phyloP scores from a whole-genome alignment of 805 yeast species.

The Candida argentea region DNA sequence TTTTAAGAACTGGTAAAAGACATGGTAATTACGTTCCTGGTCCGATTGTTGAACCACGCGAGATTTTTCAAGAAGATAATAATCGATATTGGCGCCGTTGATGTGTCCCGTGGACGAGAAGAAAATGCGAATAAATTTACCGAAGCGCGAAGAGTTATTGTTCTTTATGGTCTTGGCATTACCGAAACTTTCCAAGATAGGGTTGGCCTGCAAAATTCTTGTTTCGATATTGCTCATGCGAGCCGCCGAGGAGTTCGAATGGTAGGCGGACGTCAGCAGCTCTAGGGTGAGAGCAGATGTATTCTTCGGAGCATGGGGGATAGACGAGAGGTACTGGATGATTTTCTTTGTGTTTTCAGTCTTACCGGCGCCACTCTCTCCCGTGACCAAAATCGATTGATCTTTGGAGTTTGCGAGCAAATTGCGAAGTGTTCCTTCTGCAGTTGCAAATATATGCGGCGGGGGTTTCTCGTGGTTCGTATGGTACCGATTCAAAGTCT shows the following conservation, averaged over 20 bases:
- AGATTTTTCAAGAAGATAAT: slow-evolving; percentile 89
- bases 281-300: slow-evolving; percentile 12
- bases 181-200: slow-evolving; percentile 92
- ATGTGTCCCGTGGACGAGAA: slow-evolving; percentile 56
- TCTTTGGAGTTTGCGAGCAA: slow-evolving; percentile 58
- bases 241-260: slow-evolving; percentile 2
- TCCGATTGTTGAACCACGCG: slow-evolving; percentile 72
- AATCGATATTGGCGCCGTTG: slow-evolving; percentile 85
- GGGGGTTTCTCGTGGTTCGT: slow-evolving; percentile 26
- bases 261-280: slow-evolving; percentile 3
- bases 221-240: slow-evolving; percentile 47
- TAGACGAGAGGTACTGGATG: slow-evolving; percentile 80
- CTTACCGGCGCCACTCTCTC: slow-evolving; percentile 98
- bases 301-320: too few relatives aligned
- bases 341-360: slow-evolving; percentile 95
- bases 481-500: slow-evolving; percentile 48
- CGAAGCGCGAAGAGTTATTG: slow-evolving; percentile 92
- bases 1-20: slow-evolving; percentile 75
- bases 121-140: slow-evolving; percentile 86
- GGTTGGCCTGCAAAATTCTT: slow-evolving; percentile 87
- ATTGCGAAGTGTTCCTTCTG: slow-evolving; percentile 77
- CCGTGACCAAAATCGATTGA: slow-evolving; percentile 93
- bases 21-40: slow-evolving; percentile 84
- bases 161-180: slow-evolving; percentile 93
- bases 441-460: slow-evolving; percentile 89